phyloP scores from a whole-genome alignment of 139 green algal species.

The Volvox africanus region DNA sequence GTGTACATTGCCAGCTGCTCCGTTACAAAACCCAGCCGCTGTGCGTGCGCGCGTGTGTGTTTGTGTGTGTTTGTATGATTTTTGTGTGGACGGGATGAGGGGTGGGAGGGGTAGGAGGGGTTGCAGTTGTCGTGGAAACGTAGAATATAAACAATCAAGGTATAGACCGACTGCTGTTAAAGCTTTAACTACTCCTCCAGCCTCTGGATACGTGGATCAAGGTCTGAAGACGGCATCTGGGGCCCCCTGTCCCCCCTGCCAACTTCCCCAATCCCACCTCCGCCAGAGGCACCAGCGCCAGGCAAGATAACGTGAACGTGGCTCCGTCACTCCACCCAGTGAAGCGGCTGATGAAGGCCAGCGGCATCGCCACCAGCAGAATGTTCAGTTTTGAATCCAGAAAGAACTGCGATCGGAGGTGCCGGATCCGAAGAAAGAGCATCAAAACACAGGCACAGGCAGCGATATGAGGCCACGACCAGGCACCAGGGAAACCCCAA shows the following conservation, averaged over 20 bases:
- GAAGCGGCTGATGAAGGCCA: constrained; percentile 59
- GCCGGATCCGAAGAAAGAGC: no score
- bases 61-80: no score
- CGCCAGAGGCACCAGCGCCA: constrained; percentile 70
- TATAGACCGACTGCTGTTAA: no score
- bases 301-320: constrained; percentile 63
- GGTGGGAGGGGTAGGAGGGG: not conserved
- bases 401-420: constrained; percentile 55
- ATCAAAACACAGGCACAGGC: no score
- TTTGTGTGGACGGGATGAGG: not conserved
- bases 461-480: no score
- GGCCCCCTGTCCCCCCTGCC: not conserved
- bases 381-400: constrained; percentile 70
- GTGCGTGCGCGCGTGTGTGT: no score
- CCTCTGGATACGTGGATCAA: no score
- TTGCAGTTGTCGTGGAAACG: no score
- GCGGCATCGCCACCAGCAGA: constrained; percentile 59
- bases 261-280: constrained; percentile 58
- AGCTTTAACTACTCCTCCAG: no score
- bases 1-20: constrained; percentile 80
- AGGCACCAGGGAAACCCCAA: no score
- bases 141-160: no score
- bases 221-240: not conserved
- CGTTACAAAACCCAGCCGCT: constrained; percentile 78
- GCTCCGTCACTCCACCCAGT: constrained; percentile 55